phyloP scores from a whole-genome alignment of 2,329 filamentous ascomycete genomes.

The Didymella segeticola region DNA sequence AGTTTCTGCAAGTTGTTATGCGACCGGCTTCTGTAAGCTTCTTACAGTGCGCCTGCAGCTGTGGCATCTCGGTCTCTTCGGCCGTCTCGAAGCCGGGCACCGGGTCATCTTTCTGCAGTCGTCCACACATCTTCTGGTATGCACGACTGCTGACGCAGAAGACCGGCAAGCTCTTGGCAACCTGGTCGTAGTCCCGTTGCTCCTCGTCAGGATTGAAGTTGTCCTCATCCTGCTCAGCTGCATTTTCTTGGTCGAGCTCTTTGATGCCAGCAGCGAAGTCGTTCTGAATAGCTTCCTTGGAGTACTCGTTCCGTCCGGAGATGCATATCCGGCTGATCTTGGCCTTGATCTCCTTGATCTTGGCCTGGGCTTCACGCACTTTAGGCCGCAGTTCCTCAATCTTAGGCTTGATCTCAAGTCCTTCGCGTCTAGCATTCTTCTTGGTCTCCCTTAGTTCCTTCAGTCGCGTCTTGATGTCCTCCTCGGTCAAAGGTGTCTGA shows the following conservation, averaged over 20 bases:
- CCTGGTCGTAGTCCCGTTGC: constrained; percentile 63
- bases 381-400: constrained; percentile 41
- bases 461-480: constrained; percentile 53
- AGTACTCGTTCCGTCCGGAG: constrained; percentile 62
- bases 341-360: constrained; percentile 42
- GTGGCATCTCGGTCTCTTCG: constrained; percentile 64
- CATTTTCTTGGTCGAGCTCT: constrained; percentile 65
- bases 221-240: constrained; percentile 60
- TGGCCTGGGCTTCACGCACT: constrained; percentile 37
- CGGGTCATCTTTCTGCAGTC: constrained; percentile 59
- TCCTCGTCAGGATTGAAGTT: constrained; percentile 64
- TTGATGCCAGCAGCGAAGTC: constrained; percentile 67
- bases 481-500: constrained; percentile 49
- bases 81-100: constrained; percentile 60
- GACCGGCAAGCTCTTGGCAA: constrained; percentile 64
- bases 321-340: constrained; percentile 57
- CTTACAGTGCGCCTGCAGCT: constrained; percentile 65
- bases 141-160: constrained; percentile 70
- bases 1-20: constrained; percentile 53
- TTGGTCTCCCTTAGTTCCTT: constrained; percentile 53
- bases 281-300: constrained; percentile 60
- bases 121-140: constrained; percentile 67
- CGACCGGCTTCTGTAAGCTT: constrained; percentile 62
- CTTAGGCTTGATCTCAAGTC: constrained; percentile 32
- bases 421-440: constrained; percentile 49